phyloP scores from a whole-genome alignment of 495 filamentous ascomycete genomes.

The Friedmanniomyces simplex region DNA sequence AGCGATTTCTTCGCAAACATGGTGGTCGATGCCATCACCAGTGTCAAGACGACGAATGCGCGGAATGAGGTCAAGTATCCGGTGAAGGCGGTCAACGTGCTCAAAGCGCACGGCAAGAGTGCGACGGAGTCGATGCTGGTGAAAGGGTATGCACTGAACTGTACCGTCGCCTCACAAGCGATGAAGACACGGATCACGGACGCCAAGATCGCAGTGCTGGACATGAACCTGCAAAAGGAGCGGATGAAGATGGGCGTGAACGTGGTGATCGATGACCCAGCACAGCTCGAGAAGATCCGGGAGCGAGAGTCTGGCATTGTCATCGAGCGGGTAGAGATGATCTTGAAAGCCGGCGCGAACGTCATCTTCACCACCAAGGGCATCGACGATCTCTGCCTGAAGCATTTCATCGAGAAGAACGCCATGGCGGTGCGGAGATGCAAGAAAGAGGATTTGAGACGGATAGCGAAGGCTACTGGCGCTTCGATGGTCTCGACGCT shows the following conservation, averaged over 20 bases:
- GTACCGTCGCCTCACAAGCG: conserved; percentile 94
- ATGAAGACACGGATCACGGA: conserved; percentile 91
- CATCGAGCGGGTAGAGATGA: conserved; percentile 90
- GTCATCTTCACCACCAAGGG: conserved; percentile 96
- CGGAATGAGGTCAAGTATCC: conserved; percentile 88
- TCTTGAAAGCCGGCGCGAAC: conserved; percentile 93
- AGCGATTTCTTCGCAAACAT: conserved; percentile 96
- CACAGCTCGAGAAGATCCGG: conserved; percentile 93
- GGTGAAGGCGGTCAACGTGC: conserved; percentile 96
- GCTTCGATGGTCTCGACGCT: conserved; percentile 85
- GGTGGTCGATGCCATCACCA: conserved; percentile 91
- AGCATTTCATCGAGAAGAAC: conserved; percentile 87
- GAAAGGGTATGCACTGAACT: conserved; percentile 96
- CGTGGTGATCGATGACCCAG: conserved; percentile 93
- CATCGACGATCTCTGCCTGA: conserved; percentile 91
- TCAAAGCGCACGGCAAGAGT: conserved; percentile 96
- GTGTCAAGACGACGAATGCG: conserved; percentile 88
- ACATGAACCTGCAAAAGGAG: conserved; percentile 98
- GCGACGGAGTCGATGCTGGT: conserved; percentile 80
- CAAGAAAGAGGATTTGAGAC: conserved; percentile 96
- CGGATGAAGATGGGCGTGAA: conserved; percentile 98
- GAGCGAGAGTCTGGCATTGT: conserved; percentile 87
- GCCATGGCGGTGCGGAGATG: conserved; percentile 94
- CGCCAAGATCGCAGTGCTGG: conserved; percentile 92
- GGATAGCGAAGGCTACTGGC: conserved; percentile 92